Evolutionary conservation across 768 basidiomycete species (phyloP).

Genomic region (Termitomyces sp.): DNA sequence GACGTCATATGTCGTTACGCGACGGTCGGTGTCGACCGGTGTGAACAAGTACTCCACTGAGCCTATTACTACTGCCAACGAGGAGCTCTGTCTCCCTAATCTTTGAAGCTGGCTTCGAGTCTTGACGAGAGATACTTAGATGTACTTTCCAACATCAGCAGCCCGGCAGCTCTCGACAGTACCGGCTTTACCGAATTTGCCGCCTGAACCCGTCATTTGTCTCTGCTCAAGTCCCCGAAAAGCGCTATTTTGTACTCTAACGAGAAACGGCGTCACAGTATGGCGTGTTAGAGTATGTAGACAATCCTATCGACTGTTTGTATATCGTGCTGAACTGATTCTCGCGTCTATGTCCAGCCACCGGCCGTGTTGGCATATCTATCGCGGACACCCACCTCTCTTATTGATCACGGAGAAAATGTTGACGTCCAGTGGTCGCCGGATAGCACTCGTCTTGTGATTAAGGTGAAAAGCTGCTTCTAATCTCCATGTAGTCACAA

Average conservation of each 20-base stretch:
- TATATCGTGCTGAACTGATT: conserved; percentile 1
- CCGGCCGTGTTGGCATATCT: conserved; percentile 68
- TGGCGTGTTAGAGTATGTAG: conserved; percentile 72
- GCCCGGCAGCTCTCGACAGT: conserved; percentile 67
- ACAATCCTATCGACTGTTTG: conserved; percentile 19
- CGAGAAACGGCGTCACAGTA: conserved; percentile 64
- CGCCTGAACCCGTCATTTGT: conserved; percentile 51
- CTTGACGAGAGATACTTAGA: conserved; percentile 24
- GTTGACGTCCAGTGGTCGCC: conserved; percentile 73
- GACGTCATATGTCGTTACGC: neutral
- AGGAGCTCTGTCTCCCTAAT: neutral
- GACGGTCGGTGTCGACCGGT: conserved; percentile 1
- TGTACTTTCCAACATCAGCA: conserved; percentile 86
- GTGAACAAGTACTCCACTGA: conserved; percentile 1
- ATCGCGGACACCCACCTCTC: conserved; percentile 68
- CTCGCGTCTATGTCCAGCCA: conserved; percentile 39
- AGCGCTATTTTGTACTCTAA: conserved; percentile 73
- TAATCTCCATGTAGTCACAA: neutral
- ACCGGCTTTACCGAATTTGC: conserved; percentile 61
- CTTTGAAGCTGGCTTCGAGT: conserved; percentile 2
- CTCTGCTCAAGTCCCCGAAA: conserved; percentile 65
- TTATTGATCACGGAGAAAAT: conserved; percentile 84
- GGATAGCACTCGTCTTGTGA: conserved; percentile 72
- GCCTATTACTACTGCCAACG: neutral
- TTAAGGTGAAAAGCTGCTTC: conserved; percentile 52